Conservation (phyloP, 306 rosid species). For the Trifolium repens region DNA sequence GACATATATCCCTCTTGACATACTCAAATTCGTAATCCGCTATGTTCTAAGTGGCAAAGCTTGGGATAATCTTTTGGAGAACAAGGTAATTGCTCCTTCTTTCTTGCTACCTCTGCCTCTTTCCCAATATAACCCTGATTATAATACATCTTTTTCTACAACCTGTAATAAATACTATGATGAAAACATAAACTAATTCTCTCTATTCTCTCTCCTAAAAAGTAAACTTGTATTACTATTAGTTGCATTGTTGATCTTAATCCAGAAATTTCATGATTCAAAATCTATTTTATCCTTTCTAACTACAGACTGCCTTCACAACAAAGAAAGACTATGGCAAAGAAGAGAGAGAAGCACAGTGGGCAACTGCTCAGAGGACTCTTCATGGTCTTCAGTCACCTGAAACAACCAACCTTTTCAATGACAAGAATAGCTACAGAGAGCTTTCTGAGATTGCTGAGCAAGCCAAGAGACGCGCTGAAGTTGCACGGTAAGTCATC, state of each 20-base stretch:
- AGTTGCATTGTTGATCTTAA: conserved; percentile 13
- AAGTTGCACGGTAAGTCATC: conserved; percentile 84
- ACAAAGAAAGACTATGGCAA: conserved; percentile 98
- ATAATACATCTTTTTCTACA: no score
- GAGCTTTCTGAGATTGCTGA: conserved; percentile 99
- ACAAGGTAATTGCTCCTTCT: conserved; percentile 63
- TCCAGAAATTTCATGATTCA: conserved; percentile 28
- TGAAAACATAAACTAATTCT: no score
- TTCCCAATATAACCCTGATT: no score
- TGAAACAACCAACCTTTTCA: conserved; percentile 63
- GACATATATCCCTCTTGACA: conserved; percentile 88
- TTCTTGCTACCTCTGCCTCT: no score
- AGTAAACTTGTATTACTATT: background rate
- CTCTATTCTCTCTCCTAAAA: no score
- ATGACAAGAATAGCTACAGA: conserved; percentile 71
- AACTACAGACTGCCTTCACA: conserved; percentile 90
- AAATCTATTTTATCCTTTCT: conserved; percentile 20
- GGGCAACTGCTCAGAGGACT: conserved; percentile 98
- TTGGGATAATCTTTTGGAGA: conserved; percentile 95
- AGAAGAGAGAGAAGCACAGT: conserved; percentile 99
- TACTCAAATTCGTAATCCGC: conserved; percentile 86
- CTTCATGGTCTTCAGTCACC: conserved; percentile 99
- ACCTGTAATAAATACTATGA: no score
- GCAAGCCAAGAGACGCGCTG: conserved; percentile 97
- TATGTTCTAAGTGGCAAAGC: conserved; percentile 88